These are phyloP conservation scores for Linnemannia elongata DNA, from an alignment of 192 early-diverging fungal genomes.

Conservation along the genomic window DNA sequence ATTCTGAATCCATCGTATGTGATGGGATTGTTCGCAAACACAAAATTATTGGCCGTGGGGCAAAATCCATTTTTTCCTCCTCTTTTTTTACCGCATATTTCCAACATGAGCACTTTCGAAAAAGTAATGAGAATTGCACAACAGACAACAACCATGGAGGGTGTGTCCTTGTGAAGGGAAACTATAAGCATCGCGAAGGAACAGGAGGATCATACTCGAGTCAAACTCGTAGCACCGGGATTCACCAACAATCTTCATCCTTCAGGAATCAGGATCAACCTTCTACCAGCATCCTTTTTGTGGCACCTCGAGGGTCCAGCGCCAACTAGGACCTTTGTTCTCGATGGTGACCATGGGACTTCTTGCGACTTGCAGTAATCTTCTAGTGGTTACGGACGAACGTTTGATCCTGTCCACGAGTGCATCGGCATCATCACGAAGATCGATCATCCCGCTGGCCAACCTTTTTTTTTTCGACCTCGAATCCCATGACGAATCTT, in stretches of 20 bases:
- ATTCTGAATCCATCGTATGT: background rate
- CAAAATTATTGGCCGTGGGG: conserved; percentile 27
- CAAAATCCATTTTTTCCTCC: conserved; percentile 43
- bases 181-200: background rate
- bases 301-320: background rate
- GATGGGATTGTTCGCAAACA: conserved; percentile 2
- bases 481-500: background rate
- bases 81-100: conserved; percentile 57
- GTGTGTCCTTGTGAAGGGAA: background rate
- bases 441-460: background rate
- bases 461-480: background rate
- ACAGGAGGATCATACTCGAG: background rate
- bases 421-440: background rate
- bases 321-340: background rate
- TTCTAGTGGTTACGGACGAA: background rate
- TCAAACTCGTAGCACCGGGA: background rate
- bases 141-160: background rate
- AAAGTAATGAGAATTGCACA: conserved; percentile 45
- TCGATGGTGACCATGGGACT: background rate
- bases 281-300: background rate
- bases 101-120: conserved; percentile 60
- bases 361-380: background rate
- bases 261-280: conserved; percentile 1
- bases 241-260: background rate
- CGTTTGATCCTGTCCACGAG: background rate